Evolutionary conservation across 495 filamentous ascomycete genomes (phyloP).

Genomic region (Hypoxylon intermedium): DNA sequence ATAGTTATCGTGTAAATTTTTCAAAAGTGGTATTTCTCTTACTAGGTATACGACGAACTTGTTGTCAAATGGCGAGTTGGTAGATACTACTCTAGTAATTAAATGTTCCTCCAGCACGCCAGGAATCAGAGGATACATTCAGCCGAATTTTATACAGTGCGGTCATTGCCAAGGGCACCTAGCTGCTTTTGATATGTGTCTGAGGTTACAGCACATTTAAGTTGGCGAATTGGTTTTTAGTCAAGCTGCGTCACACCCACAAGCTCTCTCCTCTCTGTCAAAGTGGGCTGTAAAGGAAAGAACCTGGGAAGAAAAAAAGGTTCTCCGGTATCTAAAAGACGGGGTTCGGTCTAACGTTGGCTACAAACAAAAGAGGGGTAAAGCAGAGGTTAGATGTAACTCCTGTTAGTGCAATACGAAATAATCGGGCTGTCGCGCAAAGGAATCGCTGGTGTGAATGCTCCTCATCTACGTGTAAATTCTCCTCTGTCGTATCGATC

Average conservation of each 20-base stretch:
- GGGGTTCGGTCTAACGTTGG: background rate
- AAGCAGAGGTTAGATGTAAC: background rate
- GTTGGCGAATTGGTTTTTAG: background rate
- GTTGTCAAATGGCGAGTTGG: background rate
- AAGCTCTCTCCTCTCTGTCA: background rate
- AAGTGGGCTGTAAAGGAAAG: background rate
- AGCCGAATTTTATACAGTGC: background rate
- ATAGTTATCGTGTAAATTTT: no score
- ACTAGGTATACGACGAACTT: no score
- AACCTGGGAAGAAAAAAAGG: background rate
- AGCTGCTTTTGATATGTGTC: background rate
- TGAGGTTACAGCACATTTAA: background rate
- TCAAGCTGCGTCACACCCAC: background rate
- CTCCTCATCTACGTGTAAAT: constrained; percentile 1
- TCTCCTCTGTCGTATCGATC: background rate
- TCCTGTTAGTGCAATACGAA: constrained; percentile 15
- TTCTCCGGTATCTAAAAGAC: constrained; percentile 9
- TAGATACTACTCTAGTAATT: no score
- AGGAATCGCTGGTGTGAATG: background rate
- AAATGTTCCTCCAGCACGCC: no score
- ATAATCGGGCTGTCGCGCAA: background rate
- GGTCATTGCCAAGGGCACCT: background rate
- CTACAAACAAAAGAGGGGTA: background rate
- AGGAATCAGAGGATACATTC: constrained; percentile 6
- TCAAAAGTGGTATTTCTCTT: no score